phyloP scores from a whole-genome alignment of 2,329 filamentous ascomycete species.

The Venturia pyrina region DNA sequence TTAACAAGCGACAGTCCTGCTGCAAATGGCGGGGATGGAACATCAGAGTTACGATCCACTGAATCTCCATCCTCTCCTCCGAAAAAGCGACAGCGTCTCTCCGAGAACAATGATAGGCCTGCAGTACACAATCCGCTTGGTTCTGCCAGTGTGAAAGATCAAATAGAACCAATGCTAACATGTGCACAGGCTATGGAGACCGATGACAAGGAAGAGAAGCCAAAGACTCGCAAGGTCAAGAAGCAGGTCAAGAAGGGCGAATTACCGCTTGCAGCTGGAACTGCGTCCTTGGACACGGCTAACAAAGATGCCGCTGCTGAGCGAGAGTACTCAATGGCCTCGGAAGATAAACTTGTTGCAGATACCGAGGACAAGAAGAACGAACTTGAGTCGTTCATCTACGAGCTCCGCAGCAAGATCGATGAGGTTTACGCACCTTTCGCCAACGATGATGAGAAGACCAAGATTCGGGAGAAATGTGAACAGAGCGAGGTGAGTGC shows the following conservation, averaged over 20 bases:
- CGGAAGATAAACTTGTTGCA: conserved; percentile 96
- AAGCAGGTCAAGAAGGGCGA: conserved; percentile 98
- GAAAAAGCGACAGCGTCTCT: background rate
- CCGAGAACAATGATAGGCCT: background rate
- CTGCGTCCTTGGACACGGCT: conserved; percentile 63
- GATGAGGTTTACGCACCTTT: conserved; percentile 86
- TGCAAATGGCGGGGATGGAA: conserved; percentile 15
- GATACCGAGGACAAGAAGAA: conserved; percentile 99
- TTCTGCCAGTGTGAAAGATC: background rate
- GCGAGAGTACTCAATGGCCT: conserved; percentile 82
- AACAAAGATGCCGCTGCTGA: conserved; percentile 61
- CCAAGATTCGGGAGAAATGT: conserved; percentile 73
- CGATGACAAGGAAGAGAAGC: conserved; percentile 45
- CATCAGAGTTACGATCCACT: background rate
- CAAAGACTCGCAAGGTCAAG: conserved; percentile 92
- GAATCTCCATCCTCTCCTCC: background rate
- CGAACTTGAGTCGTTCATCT: conserved; percentile 95
- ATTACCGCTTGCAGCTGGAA: conserved; percentile 75
- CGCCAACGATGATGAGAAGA: conserved; percentile 85
- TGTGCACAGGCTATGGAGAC: conserved; percentile 71
- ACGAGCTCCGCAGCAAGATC: conserved; percentile 91
- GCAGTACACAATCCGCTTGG: background rate
- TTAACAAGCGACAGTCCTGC: background rate
- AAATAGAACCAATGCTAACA: conserved; percentile 21
- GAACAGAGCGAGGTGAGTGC: conserved; percentile 70